Percentiles rank a stretch among this genome's conserved stretches.
Conservation (phyloP, 2,329 filamentous ascomycete genomes). For the Helminthosporium solani region DNA sequence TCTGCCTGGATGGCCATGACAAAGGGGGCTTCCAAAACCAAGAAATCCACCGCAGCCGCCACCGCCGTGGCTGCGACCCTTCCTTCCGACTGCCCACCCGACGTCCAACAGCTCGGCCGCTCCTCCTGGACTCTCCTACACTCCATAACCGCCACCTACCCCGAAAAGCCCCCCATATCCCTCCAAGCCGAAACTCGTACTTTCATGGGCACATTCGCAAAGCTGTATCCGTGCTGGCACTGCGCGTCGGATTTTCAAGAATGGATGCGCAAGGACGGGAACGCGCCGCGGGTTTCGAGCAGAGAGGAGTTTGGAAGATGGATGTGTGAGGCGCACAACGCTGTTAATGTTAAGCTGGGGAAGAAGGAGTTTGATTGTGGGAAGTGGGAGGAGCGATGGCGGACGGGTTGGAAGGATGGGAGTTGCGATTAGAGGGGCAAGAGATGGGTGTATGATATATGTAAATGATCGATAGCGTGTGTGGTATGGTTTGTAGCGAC, state of each 20-base stretch:
- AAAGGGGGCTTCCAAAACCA: slow-evolving; percentile 42
- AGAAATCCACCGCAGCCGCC: slow-evolving; percentile 37
- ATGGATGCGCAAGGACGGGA: slow-evolving; percentile 69
- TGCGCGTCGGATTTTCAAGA: slow-evolving; percentile 88
- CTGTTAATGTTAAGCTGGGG: slow-evolving; percentile 84
- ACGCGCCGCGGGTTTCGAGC: slow-evolving; percentile 62
- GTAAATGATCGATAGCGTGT: neutral
- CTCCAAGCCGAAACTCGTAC: slow-evolving; percentile 75
- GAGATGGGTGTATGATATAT: neutral
- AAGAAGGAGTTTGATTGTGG: slow-evolving; percentile 89
- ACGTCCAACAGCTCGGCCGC: slow-evolving; percentile 83
- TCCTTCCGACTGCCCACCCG: slow-evolving; percentile 76
- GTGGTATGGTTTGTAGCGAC: no score
- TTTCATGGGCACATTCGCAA: slow-evolving; percentile 80
- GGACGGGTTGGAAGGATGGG: slow-evolving; percentile 79
- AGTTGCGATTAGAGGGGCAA: slow-evolving; percentile 55
- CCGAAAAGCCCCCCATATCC: slow-evolving; percentile 62
- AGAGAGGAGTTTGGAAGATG: slow-evolving; percentile 73
- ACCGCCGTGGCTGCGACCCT: slow-evolving; percentile 32
- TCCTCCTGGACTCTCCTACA: slow-evolving; percentile 93
- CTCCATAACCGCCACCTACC: slow-evolving; percentile 85
- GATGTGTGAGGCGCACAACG: slow-evolving; percentile 86
- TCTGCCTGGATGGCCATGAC: slow-evolving; percentile 62
- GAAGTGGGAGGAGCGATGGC: slow-evolving; percentile 91
- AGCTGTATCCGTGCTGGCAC: slow-evolving; percentile 91